phyloP scores from a whole-genome alignment of 2,329 filamentous ascomycete species.

The Hypoxylon sp. region DNA sequence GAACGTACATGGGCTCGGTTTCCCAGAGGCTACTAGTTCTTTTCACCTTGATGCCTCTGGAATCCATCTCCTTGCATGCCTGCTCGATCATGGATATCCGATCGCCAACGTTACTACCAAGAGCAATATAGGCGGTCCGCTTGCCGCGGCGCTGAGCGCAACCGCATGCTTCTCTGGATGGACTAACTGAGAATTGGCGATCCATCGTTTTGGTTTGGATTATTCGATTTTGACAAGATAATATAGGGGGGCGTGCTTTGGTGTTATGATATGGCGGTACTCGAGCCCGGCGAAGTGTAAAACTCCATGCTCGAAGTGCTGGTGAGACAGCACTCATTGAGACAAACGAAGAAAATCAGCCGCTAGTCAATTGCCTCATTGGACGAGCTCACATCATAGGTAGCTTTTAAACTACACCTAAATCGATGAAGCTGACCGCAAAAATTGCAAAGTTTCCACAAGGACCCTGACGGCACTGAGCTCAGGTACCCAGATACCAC shows the following conservation, averaged over 20 bases:
- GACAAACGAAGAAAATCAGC: constrained; percentile 26
- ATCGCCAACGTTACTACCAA: constrained; percentile 94
- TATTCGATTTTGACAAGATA: constrained; percentile 4
- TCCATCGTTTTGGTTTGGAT: constrained; percentile 46
- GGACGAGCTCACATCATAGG: constrained; percentile 18
- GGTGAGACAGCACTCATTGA: constrained; percentile 50
- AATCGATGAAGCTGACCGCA: constrained; percentile 37
- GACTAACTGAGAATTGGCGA: constrained; percentile 42
- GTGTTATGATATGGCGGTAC: constrained; percentile 23
- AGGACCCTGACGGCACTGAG: not conserved
- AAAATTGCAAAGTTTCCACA: constrained; percentile 19
- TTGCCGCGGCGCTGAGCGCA: constrained; percentile 51
- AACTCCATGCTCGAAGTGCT: constrained; percentile 52
- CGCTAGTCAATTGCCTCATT: constrained; percentile 36
- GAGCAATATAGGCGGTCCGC: constrained; percentile 81
- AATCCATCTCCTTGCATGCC: constrained; percentile 84
- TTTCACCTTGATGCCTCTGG: constrained; percentile 78
- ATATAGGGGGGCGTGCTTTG: constrained; percentile 9
- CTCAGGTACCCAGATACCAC: constrained; percentile 6
- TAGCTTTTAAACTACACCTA: constrained; percentile 18
- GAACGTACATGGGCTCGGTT: constrained; percentile 96
- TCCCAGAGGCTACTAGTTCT: constrained; percentile 93
- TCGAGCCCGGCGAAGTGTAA: constrained; percentile 45
- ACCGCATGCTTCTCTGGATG: constrained; percentile 45
- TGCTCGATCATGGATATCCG: constrained; percentile 87